Conservation (phyloP, 2,329 filamentous ascomycete genomes). For the Aspergillus unguis region DNA sequence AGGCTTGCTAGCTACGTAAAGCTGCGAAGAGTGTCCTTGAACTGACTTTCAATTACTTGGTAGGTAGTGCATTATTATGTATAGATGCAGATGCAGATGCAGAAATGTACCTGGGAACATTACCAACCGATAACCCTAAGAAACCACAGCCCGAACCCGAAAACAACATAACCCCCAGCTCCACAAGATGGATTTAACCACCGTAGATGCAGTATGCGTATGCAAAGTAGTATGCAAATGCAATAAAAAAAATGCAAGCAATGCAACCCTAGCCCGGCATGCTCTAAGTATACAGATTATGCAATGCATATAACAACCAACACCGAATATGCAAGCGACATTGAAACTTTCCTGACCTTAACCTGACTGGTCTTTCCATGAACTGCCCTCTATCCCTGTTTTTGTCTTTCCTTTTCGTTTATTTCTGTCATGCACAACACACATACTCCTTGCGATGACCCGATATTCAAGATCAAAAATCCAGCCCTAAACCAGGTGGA, state of each 20-base stretch:
- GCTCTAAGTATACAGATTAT: background rate
- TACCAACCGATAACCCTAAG: background rate
- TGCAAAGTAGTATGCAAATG: background rate
- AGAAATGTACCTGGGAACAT: background rate
- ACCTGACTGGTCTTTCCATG: conserved; percentile 15
- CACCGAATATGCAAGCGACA: background rate
- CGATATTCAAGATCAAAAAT: background rate
- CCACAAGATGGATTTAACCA: background rate
- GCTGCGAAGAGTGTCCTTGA: background rate
- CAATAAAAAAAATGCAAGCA: background rate
- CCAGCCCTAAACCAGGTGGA: background rate
- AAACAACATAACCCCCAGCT: background rate
- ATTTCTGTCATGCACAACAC: background rate
- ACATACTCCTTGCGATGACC: background rate
- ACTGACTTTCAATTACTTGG: background rate
- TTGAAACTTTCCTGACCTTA: background rate
- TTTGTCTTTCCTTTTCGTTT: background rate
- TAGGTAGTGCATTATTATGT: background rate
- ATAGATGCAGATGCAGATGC: background rate
- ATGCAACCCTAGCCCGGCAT: background rate
- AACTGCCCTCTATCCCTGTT: background rate
- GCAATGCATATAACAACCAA: background rate
- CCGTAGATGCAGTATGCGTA: background rate
- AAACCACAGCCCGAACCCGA: background rate
- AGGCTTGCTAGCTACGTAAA: too few species aligned